These are phyloP conservation scores for Seminavis robusta DNA, from an alignment of 108 stramenopile genomes.

Conservation along the genomic window DNA sequence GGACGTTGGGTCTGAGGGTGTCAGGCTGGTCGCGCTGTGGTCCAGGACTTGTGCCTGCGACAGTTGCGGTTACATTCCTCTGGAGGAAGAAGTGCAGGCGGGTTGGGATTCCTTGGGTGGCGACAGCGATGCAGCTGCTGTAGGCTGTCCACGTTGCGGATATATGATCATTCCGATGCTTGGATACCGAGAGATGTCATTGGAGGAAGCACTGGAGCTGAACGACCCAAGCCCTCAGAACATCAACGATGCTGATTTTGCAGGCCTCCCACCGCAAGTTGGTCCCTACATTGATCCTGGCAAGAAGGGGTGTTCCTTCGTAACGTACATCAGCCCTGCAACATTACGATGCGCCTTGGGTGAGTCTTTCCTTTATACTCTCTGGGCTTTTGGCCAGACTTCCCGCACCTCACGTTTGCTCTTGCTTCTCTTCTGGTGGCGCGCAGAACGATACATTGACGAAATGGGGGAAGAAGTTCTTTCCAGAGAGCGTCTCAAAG, in stretches of 20 bases:
- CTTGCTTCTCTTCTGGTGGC: too few relatives aligned
- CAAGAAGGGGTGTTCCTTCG: constrained; percentile 28
- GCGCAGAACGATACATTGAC: constrained; percentile 63
- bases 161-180: constrained; percentile 47
- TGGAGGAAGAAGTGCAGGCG: constrained; percentile 86
- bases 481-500: constrained; percentile 52
- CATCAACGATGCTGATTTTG: constrained; percentile 19
- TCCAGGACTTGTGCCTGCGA: constrained; percentile 63
- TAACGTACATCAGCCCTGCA: constrained; percentile 68
- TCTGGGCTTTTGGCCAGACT: too few relatives aligned
- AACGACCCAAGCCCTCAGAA: neutral
- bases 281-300: constrained; percentile 13
- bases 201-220: constrained; percentile 27
- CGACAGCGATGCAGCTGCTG: constrained; percentile 32
- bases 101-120: constrained; percentile 72
- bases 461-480: constrained; percentile 74
- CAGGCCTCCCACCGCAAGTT: constrained; percentile 59
- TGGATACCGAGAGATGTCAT: constrained; percentile 49
- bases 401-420: too few relatives aligned
- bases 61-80: constrained; percentile 64
- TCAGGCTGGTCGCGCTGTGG: constrained; percentile 72
- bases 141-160: constrained; percentile 71
- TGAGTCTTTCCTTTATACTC: too few relatives aligned
- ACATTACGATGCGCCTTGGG: constrained; percentile 44
- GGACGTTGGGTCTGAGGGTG: too few relatives aligned